Percentiles rank a stretch among this genome's conserved stretches.
phyloP scores from a whole-genome alignment of 805 yeast genomes.

The Ascoidea rubescens region DNA sequence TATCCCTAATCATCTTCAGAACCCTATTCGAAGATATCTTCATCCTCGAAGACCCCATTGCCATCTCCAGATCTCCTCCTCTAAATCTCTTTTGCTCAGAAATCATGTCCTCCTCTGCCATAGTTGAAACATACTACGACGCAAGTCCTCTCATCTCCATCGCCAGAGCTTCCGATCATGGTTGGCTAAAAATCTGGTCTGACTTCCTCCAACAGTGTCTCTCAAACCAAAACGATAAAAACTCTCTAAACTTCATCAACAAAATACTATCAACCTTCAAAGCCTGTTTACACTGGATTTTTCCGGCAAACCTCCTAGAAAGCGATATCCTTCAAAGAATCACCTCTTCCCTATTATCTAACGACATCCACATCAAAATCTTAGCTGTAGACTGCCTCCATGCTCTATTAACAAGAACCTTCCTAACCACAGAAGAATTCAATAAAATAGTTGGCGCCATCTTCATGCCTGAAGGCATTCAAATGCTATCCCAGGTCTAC shows the following conservation, averaged over 20 bases:
- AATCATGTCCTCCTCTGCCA: constrained; percentile 57
- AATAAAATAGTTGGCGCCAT: constrained; percentile 67
- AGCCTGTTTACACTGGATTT: not conserved
- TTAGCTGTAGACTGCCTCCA: constrained; percentile 87
- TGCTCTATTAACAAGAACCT: constrained; percentile 70
- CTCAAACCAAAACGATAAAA: no score
- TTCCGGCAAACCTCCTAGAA: not conserved
- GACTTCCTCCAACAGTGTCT: constrained; percentile 33
- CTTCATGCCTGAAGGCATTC: constrained; percentile 61
- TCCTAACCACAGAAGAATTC: constrained; percentile 53
- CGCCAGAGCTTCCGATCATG: constrained; percentile 50
- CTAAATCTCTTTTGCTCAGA: constrained; percentile 76
- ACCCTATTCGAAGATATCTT: constrained; percentile 90
- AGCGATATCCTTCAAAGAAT: not conserved
- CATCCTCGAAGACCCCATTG: constrained; percentile 82
- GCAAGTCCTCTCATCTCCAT: constrained; percentile 39
- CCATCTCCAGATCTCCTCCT: constrained; percentile 63
- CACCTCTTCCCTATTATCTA: not conserved
- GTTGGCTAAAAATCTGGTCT: constrained; percentile 84
- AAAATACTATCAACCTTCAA: not conserved
- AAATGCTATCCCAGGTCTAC: constrained; percentile 52
- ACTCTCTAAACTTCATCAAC: not conserved
- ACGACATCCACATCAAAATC: constrained; percentile 40
- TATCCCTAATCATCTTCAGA: constrained; percentile 64
- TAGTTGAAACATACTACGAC: constrained; percentile 51